A percentile compares a stretch with the other conserved stretches of the same genome.
These are phyloP conservation scores for Salix caprea DNA, from an alignment of 345 rosid species.

Conservation along the genomic window DNA sequence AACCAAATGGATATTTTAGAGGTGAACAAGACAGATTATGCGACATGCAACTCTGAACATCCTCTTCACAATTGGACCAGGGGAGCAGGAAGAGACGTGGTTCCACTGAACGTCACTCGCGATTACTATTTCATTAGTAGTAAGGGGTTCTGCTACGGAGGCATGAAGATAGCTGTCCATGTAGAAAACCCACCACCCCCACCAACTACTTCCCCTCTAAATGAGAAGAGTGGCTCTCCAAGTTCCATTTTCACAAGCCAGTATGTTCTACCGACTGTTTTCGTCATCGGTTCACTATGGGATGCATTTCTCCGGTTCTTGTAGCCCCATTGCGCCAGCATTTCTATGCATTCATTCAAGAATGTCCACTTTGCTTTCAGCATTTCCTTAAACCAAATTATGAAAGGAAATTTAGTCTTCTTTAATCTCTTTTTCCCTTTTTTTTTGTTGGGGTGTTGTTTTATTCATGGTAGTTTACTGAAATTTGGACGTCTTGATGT, in stretches of 20 bases:
- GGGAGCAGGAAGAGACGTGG: constrained; percentile 90
- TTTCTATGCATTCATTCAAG: neutral
- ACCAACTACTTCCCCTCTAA: constrained; percentile 42
- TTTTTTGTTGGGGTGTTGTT: constrained; percentile 2
- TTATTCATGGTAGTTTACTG: neutral
- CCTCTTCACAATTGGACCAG: constrained; percentile 75
- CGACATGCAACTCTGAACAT: constrained; percentile 59
- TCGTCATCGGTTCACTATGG: constrained; percentile 50
- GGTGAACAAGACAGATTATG: constrained; percentile 78
- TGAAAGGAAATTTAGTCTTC: constrained; percentile 18
- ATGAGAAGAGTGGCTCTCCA: constrained; percentile 34
- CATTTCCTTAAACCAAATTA: constrained; percentile 19
- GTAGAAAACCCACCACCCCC: constrained; percentile 76
- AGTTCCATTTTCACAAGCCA: constrained; percentile 25
- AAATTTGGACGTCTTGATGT: constrained; percentile 4
- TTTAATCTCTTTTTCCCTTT: neutral
- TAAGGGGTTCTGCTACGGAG: constrained; percentile 80
- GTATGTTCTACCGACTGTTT: constrained; percentile 38
- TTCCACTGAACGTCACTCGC: constrained; percentile 75
- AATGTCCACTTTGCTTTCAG: neutral
- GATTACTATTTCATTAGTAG: constrained; percentile 75
- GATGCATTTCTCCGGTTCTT: constrained; percentile 41
- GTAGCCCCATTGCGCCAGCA: constrained; percentile 15
- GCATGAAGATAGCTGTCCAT: constrained; percentile 62
- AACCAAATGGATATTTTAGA: constrained; percentile 78